Evolutionary conservation across 2,329 filamentous ascomycete species (phyloP).

Genomic region (Orbilia quercus): DNA sequence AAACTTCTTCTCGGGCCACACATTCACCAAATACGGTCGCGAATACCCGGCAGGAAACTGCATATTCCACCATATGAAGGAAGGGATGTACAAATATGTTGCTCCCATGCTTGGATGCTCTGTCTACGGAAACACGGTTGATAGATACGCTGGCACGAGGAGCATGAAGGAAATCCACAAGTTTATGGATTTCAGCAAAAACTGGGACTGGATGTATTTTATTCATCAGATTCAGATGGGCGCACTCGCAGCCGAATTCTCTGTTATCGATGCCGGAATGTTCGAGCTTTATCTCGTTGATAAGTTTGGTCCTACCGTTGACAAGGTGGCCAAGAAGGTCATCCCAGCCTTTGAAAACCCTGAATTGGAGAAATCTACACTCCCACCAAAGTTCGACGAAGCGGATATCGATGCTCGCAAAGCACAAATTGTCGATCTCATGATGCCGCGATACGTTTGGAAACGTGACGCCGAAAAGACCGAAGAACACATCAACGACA

Average conservation of each 20-base stretch:
- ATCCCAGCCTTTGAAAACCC: conserved; percentile 28
- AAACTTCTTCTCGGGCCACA: conserved; percentile 18
- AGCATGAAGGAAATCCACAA: conserved; percentile 47
- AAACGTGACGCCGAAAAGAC: conserved; percentile 10
- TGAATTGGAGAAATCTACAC: conserved; percentile 25
- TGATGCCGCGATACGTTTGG: conserved; percentile 11
- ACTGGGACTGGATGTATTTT: conserved; percentile 51
- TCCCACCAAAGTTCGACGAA: conserved; percentile 38
- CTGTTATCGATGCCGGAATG: conserved; percentile 8
- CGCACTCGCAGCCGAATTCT: conserved; percentile 28
- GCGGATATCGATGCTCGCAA: neutral
- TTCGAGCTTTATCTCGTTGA: conserved; percentile 52
- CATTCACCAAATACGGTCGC: conserved; percentile 12
- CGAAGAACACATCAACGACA: conserved; percentile 3
- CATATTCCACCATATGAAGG: conserved; percentile 36
- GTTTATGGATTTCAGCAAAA: conserved; percentile 39
- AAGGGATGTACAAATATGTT: conserved; percentile 40
- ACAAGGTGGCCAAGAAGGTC: conserved; percentile 12
- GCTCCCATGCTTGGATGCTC: conserved; percentile 45
- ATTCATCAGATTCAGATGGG: conserved; percentile 37
- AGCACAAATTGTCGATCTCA: conserved; percentile 2
- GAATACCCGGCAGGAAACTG: conserved; percentile 37
- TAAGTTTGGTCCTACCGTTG: conserved; percentile 45
- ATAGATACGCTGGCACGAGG: conserved; percentile 36
- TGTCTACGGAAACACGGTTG: conserved; percentile 37